A percentile compares a stretch with the other conserved stretches of the same genome.
Evolutionary conservation across 2,329 filamentous ascomycete genomes (phyloP).

Genomic region (Sclerotinia borealis): DNA sequence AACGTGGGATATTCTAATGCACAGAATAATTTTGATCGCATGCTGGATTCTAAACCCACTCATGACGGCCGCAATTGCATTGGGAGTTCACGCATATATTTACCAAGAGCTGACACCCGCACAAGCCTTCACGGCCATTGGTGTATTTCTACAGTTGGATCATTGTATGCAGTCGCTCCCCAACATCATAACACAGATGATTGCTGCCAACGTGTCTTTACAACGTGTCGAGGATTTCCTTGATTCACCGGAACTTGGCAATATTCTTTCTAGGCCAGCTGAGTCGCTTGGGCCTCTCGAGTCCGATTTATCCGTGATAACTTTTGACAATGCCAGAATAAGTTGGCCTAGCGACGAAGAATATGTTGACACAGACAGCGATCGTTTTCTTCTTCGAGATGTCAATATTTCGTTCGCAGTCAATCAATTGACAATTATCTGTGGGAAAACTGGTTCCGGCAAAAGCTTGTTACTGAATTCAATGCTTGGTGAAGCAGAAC

Average conservation of each 20-base stretch:
- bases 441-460: slow-evolving; percentile 69
- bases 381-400: slow-evolving; percentile 55
- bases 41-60: slow-evolving; percentile 67
- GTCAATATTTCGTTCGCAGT: slow-evolving; percentile 60
- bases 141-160: slow-evolving; percentile 66
- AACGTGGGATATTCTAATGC: slow-evolving; percentile 44
- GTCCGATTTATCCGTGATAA: slow-evolving; percentile 38
- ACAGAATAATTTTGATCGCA: slow-evolving; percentile 17
- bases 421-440: slow-evolving; percentile 65
- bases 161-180: slow-evolving; percentile 62
- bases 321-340: slow-evolving; percentile 60
- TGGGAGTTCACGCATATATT: slow-evolving; percentile 60
- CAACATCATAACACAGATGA: slow-evolving; percentile 59
- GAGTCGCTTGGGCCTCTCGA: slow-evolving; percentile 28
- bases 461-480: slow-evolving; percentile 69
- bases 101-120: slow-evolving; percentile 60
- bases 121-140: slow-evolving; percentile 70
- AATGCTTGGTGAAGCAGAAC: slow-evolving; percentile 67
- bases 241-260: slow-evolving; percentile 54
- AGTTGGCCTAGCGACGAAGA: slow-evolving; percentile 45
- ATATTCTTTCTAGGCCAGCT: slow-evolving; percentile 42
- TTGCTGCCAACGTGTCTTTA: slow-evolving; percentile 68
- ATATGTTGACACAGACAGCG: slow-evolving; percentile 6
- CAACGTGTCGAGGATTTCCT: slow-evolving; percentile 66
- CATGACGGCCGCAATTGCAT: slow-evolving; percentile 61